Evolutionary conservation across 257 asterid species (phyloP), one percentile per base, ranked within the genome.

Genomic region (Solanum chmielewskii): DNA sequence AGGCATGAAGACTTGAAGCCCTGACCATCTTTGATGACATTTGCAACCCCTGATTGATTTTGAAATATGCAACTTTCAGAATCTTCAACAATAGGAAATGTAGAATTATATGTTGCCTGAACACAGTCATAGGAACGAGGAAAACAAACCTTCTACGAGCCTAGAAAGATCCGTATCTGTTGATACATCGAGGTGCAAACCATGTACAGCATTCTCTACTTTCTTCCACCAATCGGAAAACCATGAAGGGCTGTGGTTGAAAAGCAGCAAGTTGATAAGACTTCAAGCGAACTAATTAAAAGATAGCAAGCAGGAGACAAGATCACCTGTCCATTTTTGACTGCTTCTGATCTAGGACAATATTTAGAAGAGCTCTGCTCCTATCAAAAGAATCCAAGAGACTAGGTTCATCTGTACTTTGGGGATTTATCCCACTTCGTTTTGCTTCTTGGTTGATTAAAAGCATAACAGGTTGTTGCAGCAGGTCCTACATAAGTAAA

Each of bases 401-500:
- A 81, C 83, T 89, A 84, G 90, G 83, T 74, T 86, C 90, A 86
- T 89, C 89, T 68, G 75, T 13, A 83, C 91, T 84, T 86, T 88
- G 91, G 77, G 82, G 81, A 86, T 87, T 87, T 12, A 83, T 71
- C 86, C 90, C 94, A 25, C 88, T 91, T 86, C 86, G 91, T 86
- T 91, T 86, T 23, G 90, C 84, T 92, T 93, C 96, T 88, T 89
- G 93, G 64, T 91, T 92, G 87, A 97, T 91, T 83, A 94, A 88
- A 76, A 92, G 92, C 91, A 92, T 56, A 35, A 94, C 93, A 49
- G 99, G 98, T 91, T 95, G 97, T 86, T 94, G 97, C 86, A 97
- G 93, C 39, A 93, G 83, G 88, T 93, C 98, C 99, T 96, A 88
- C 62, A 41, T 86, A 16, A 80, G 71, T 71, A 89, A 75, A 84